A percentile compares a stretch with the other conserved stretches of the same genome.
These are phyloP conservation scores for Aspergillus nidulans DNA, from an alignment of 495 filamentous ascomycete genomes.

Conservation along the genomic window DNA sequence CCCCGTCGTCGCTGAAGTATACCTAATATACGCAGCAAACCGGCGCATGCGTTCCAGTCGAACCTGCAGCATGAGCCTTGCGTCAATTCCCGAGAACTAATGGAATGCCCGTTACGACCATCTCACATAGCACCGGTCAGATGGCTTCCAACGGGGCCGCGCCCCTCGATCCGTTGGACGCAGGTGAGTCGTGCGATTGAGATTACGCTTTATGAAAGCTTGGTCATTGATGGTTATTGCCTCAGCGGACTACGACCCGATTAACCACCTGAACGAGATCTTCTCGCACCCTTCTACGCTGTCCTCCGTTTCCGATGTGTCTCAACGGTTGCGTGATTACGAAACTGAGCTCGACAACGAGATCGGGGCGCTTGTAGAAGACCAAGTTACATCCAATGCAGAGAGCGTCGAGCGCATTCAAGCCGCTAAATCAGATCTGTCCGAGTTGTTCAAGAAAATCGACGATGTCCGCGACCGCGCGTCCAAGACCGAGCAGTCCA, in stretches of 20 bases:
- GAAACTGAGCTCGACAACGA: constrained; percentile 81
- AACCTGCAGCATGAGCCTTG: constrained; percentile 29
- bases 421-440: constrained; percentile 82
- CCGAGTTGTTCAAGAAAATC: constrained; percentile 89
- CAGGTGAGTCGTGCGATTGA: constrained; percentile 27
- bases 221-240: constrained; percentile 19
- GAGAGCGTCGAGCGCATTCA: constrained; percentile 87
- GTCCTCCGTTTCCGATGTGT: constrained; percentile 67
- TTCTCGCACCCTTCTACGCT: constrained; percentile 91
- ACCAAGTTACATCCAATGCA: constrained; percentile 80
- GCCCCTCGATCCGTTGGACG: constrained; percentile 38
- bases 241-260: constrained; percentile 87
- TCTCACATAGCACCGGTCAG: constrained; percentile 29
- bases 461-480: constrained; percentile 89
- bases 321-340: constrained; percentile 65
- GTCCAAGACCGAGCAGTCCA: constrained; percentile 86
- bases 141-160: constrained; percentile 38
- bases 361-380: constrained; percentile 69
- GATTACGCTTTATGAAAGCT: not conserved
- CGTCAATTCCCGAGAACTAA: constrained; percentile 24
- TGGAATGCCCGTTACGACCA: constrained; percentile 39
- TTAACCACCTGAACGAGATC: constrained; percentile 87
- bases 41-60: not conserved
- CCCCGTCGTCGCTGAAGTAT: not conserved
- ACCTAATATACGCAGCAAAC: not conserved